Evolutionary conservation across 2,329 filamentous ascomycete species (phyloP), one percentile per base, ranked within the genome.

Genomic region (Epichloe gansuensis): DNA sequence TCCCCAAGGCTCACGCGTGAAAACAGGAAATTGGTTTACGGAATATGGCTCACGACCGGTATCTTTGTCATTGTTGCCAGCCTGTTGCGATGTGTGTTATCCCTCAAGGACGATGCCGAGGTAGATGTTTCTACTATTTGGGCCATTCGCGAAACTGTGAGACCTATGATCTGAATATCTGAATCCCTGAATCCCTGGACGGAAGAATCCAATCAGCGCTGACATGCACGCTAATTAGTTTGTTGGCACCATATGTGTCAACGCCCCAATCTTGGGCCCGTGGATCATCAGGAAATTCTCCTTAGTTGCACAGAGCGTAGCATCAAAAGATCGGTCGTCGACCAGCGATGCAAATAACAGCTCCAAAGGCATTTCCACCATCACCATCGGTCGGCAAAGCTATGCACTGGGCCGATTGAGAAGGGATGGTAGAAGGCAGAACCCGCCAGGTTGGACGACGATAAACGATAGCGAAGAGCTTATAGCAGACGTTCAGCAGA

Each of bases 101-200:
- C 54, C 25, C 50, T 61, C 5, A 40, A 51, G 36, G 54, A 60
- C 42, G 55, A 56, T 11, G 40, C 46, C 27, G 53, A 57, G 17
- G 57, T 61, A 15, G 58, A 61, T 43, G 52, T 61, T 2, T 56
- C 55, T 8, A 61, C 58, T 15, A 61, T 61, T 25, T 61, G 59
- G 59, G 57, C 60, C 3, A 61, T 61, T 48, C 57, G 60, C 53
- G 59, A 61, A 51, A 61, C 59, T 6, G 58, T 59, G 42, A 55
- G 56, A 34, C 5, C n/a, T 8, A 17, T 9, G 34, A 21, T 11
- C 17, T 17, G 11, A 35, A 2, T 9, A 38, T 3, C 38, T 15
- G 38, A 6, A 3, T 8, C 11, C 36, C 36, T 12, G 7, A 8
- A 8, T 21, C 7, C 36, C 39, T 40, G 15, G 15, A 15, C 17